phyloP scores from a whole-genome alignment of 345 rosid species.

The Lagerstroemia speciosa region DNA sequence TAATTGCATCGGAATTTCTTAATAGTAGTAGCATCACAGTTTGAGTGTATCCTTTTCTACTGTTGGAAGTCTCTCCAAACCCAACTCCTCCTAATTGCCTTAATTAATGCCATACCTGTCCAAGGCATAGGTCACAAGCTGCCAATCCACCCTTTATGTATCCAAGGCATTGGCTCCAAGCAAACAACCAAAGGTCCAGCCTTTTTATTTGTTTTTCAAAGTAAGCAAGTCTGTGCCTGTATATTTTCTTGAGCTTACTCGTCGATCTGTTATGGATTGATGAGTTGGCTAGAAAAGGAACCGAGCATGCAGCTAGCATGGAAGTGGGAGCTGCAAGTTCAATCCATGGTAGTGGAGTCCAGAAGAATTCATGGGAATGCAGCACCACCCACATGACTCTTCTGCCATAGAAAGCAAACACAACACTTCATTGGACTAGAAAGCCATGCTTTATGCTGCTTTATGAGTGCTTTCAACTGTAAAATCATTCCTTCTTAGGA shows the following conservation, averaged over 20 bases:
- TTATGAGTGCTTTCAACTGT: background rate
- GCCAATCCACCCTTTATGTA: conserved; percentile 1
- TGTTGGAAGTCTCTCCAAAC: conserved; percentile 8
- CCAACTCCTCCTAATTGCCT: conserved; percentile 1
- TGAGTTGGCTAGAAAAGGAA: background rate
- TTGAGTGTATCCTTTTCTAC: background rate
- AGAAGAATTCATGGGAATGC: background rate
- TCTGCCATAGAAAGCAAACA: conserved; percentile 2
- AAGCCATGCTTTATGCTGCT: background rate
- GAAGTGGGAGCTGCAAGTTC: background rate
- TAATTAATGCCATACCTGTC: background rate
- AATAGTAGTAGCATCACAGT: background rate
- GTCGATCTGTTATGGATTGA: background rate
- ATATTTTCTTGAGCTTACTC: background rate
- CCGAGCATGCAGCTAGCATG: too few species aligned
- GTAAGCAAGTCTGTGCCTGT: background rate
- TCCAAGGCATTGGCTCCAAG: background rate
- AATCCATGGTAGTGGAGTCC: background rate
- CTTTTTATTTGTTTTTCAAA: too few species aligned
- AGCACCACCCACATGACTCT: conserved; percentile 1
- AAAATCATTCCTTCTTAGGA: background rate
- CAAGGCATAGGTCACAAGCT: conserved; percentile 1
- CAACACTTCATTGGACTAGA: conserved; percentile 1
- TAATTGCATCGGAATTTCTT: too few species aligned
- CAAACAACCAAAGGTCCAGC: background rate